Percentiles rank a stretch among this genome's conserved stretches.
phyloP scores from a whole-genome alignment of 805 yeast genomes.

The Hanseniaspora osmophila region DNA sequence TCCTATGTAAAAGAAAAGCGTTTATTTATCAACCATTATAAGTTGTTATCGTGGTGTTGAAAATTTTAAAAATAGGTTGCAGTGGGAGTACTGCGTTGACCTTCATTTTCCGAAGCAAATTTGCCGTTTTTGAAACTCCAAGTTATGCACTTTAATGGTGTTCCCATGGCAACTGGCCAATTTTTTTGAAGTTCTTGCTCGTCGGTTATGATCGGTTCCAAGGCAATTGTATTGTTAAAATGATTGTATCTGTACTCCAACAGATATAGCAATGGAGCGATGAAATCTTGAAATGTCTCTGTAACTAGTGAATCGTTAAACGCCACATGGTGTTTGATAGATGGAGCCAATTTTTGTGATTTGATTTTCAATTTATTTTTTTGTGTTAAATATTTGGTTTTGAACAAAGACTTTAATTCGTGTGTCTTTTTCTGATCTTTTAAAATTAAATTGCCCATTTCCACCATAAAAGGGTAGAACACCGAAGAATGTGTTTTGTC shows the following conservation, averaged over 20 bases:
- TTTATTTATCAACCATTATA: background rate
- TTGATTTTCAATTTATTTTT: background rate
- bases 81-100: background rate
- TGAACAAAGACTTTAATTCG: background rate
- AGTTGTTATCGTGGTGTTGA: background rate
- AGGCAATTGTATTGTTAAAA: background rate
- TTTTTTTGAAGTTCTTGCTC: background rate
- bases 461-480: background rate
- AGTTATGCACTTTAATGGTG: background rate
- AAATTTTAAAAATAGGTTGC: too few species aligned
- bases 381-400: background rate
- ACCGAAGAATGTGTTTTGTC: background rate
- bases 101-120: background rate
- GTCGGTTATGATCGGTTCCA: background rate
- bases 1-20: too few species aligned
- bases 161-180: background rate
- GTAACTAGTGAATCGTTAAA: background rate
- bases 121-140: background rate
- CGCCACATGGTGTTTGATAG: too few species aligned
- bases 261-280: background rate
- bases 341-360: background rate
- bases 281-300: background rate
- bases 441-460: background rate
- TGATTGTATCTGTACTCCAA: slow-evolving; percentile 1
- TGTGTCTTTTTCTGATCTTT: background rate